Evolutionary conservation across 1,284 basidiomycete genomes (phyloP), one percentile per base, ranked within the genome.

Genomic region (Trichosporon sp.): DNA sequence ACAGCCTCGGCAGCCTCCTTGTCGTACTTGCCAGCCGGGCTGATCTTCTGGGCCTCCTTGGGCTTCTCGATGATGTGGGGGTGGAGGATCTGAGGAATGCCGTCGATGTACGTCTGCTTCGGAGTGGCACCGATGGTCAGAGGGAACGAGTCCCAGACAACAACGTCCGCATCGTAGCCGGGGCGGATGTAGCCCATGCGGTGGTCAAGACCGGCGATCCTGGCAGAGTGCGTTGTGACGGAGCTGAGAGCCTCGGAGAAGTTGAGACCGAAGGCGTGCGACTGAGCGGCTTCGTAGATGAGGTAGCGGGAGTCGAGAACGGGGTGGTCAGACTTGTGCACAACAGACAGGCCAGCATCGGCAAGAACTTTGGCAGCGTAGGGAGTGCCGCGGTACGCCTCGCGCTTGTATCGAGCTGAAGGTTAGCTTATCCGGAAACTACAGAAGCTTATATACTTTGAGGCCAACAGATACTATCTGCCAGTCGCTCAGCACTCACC

Each of bases 131-230:
- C 83, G 3, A 93, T 82, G 0, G 86, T 81, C 29, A 95, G 84
- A 0, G 92, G 92, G 78, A 92, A 91, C 23, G 86, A 88, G 70
- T 94, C 90, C 92, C 92, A 95, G 4, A 95, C 83, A 16, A 93
- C 90, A n/a, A 95, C 70, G 76, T 94, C 77, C 36, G 79, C 78
- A 65, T 79, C 81, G 66, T 79, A 82, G 16, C 90, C 90, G 72
- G 83, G 74, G 62, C 86, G 84, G 34, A 94, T 78, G 70, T 83
- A 88, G 1, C 93, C 93, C 60, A 96, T 82, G 31, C 93, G 85
- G 76, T 96, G 91, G 64, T 87, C 88, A 63, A 90, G 81, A 1
- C 92, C 93, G 65, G 92, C 82, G 1, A 88, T 84, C 37, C 83
- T 84, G 1, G 93, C 92, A 1, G 93, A 87, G 11, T 87, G 89